Base-by-base conservation (phyloP, 768 basidiomycete species). In the Candolleomyces eurysporus region DNA sequence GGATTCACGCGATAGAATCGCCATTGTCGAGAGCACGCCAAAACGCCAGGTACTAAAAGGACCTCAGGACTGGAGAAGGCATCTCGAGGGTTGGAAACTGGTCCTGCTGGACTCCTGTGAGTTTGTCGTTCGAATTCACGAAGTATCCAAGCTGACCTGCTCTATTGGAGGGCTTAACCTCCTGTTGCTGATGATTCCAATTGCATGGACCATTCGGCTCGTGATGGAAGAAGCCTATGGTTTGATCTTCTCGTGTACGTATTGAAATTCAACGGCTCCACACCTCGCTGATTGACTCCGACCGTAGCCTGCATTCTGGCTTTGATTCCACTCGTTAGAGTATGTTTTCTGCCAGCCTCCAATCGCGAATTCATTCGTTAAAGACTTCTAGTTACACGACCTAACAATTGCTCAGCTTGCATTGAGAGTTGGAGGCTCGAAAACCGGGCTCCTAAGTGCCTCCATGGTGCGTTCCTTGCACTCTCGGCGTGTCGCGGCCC, bases 301-400 rank as follows among this genome's bases (percentile, higher is more conserved):
- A 40, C 61, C 57, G 63, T 48, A 91, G 89, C 86, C 58, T 88
- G 82, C 62, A 78, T 88, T 63, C 73, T 91, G 30, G 82, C 89
- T 10, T 83, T 94, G 72, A 82, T 93, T 30, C 93, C 92, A 4
- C 79, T 93, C 31, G 91, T 92, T 54, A 88, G 89, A 75, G 89
- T 89, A 64, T 14, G 73, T 61, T 11, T 19, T 22, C 22, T 3
- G 22, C 22, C 46, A 49, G 19, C 42, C 51, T 9, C 61, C 43
- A 54, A 7, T 36, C 8, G 11, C 36, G 36, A 48, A 14, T 40
- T 51, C 19, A 16, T 21, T 54, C 57, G 42, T 36, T 32, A 48
- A 48, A 55, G 54, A 22, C 42, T 63, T 43, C 53, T 63, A 90
- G 89, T 76, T 94, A 32, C 89, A 94, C 64, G 93, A 93, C 63